Evolutionary conservation across 139 green algal genomes (phyloP).

Genomic region (Diplosphaera chodatii): DNA sequence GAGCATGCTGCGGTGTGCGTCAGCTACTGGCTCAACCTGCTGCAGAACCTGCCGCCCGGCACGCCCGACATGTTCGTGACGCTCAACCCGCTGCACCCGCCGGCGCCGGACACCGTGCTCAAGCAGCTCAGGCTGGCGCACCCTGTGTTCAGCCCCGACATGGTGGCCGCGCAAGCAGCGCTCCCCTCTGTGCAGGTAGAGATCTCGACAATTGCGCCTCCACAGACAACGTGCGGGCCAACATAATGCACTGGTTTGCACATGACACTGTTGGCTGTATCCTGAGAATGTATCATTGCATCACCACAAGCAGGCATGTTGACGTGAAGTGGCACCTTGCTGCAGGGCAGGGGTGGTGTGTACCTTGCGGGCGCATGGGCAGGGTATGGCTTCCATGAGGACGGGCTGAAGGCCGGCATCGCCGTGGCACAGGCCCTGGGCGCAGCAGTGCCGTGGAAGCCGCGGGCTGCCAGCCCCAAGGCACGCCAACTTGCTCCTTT

Average conservation of each 20-base stretch:
- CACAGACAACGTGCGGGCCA: too few species aligned
- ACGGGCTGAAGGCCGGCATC: conserved; percentile 79
- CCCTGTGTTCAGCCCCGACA: conserved; percentile 68
- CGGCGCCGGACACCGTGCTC: conserved; percentile 39
- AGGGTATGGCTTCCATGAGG: conserved; percentile 96
- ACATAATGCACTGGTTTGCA: too few species aligned
- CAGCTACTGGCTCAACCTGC: conserved; percentile 86
- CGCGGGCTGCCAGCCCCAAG: conserved; percentile 55
- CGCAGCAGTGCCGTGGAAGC: conserved; percentile 47
- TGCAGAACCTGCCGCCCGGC: conserved; percentile 66
- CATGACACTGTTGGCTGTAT: too few species aligned
- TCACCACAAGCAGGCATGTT: neutral
- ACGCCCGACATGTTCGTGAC: conserved; percentile 82
- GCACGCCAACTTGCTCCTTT: conserved; percentile 8
- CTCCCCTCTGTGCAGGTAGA: conserved; percentile 26
- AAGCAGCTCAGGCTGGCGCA: conserved; percentile 60
- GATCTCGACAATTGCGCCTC: too few species aligned
- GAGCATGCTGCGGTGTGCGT: conserved; percentile 65
- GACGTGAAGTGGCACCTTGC: neutral
- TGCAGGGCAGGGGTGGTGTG: conserved; percentile 47
- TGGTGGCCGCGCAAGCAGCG: conserved; percentile 42
- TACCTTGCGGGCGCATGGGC: conserved; percentile 74
- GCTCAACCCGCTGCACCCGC: conserved; percentile 77
- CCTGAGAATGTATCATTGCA: neutral
- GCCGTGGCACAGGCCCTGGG: conserved; percentile 40